Evolutionary conservation across 106 monocot species (phyloP).

Genomic region (Narthecium ossifragum): DNA sequence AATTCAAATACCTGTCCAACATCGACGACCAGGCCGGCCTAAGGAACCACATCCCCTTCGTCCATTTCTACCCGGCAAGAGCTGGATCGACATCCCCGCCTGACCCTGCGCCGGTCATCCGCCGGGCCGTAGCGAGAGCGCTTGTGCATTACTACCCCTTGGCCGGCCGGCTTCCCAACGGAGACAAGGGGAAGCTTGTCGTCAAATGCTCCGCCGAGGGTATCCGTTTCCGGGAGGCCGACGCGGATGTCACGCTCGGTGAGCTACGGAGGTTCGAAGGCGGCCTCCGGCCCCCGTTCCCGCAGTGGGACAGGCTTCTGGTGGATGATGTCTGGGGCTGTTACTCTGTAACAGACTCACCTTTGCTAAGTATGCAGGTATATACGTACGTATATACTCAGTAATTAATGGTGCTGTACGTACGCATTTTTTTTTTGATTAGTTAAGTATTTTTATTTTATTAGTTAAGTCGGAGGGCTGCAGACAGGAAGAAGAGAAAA

Average conservation of each 20-base stretch:
- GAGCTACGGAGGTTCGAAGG: neutral
- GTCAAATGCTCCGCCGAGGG: conserved; percentile 2
- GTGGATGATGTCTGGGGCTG: conserved; percentile 4
- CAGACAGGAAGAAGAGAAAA: no score
- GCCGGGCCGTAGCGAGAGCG: neutral
- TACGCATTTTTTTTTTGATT: no score
- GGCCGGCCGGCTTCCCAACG: conserved; percentile 3
- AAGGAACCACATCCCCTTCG: conserved; percentile 8
- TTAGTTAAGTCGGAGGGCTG: no score
- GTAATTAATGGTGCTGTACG: no score
- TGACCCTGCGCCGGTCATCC: neutral
- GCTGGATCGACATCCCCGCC: no score
- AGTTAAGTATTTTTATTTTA: no score
- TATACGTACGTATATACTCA: neutral
- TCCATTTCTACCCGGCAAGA: neutral
- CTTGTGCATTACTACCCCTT: conserved; percentile 8
- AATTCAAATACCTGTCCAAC: conserved; percentile 7
- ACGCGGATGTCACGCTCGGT: neutral
- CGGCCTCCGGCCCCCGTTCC: conserved; percentile 3
- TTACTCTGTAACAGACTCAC: neutral
- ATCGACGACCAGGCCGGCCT: conserved; percentile 3
- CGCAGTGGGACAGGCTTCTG: neutral
- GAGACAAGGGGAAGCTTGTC: conserved; percentile 2
- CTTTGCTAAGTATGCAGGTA: conserved; percentile 10
- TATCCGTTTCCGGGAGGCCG: neutral